A percentile compares a stretch with the other conserved stretches of the same genome.
Evolutionary conservation across 371 early-diverging fungal species (phyloP).

Genomic region (Batkoa obscura): DNA sequence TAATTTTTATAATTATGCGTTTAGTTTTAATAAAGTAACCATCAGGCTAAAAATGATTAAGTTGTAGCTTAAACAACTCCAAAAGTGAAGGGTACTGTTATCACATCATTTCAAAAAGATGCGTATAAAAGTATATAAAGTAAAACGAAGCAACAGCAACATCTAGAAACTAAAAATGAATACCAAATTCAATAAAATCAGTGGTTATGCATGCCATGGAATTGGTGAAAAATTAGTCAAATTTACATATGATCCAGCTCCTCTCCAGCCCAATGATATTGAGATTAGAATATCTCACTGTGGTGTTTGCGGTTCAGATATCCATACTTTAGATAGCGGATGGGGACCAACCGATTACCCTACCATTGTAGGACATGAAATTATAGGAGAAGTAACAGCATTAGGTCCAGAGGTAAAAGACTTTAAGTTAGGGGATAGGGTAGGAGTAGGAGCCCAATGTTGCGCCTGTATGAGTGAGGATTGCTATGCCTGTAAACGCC

Average conservation of each 20-base stretch:
- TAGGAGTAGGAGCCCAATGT: constrained; percentile 49
- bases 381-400: constrained; percentile 39
- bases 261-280: constrained; percentile 21
- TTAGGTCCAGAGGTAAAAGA: constrained; percentile 24
- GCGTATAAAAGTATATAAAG: too few relatives aligned
- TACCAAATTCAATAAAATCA: not conserved
- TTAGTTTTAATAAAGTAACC: too few relatives aligned
- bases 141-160: too few relatives aligned
- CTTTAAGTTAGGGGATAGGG: constrained; percentile 46
- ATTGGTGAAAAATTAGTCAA: not conserved
- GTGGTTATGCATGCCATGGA: not conserved
- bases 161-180: too few relatives aligned
- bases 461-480: constrained; percentile 21
- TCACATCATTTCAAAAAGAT: too few relatives aligned
- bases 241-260: constrained; percentile 21
- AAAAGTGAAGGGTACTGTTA: too few relatives aligned
- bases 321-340: constrained; percentile 38
- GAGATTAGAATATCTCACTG: constrained; percentile 27
- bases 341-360: constrained; percentile 23
- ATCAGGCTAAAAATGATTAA: too few relatives aligned
- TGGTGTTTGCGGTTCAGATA: constrained; percentile 37
- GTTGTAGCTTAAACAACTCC: too few relatives aligned
- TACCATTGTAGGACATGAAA: constrained; percentile 51
- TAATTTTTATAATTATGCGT: too few relatives aligned
- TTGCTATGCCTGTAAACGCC: constrained; percentile 41